Base-by-base conservation (phyloP, 768 basidiomycete genomes). In the Phanerodontia chrysosporium region DNA sequence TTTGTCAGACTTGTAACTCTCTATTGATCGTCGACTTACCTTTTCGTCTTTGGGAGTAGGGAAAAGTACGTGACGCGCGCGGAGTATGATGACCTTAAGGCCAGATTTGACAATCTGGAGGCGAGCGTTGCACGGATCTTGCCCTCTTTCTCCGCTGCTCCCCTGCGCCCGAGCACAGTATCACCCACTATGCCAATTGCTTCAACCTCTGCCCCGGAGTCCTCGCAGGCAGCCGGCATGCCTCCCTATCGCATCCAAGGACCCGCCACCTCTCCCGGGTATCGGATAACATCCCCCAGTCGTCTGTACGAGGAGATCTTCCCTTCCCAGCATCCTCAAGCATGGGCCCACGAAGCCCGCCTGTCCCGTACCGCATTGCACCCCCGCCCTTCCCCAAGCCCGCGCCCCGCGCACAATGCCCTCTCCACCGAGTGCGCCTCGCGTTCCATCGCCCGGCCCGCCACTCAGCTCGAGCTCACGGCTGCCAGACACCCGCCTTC, bases 61-160 rank as follows among this genome's bases (percentile, higher is more conserved):
- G 90, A 92, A 72, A 92, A 90, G 73, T 90, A 90, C 70, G 89
- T 91, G 58, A 86, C 85, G 36, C 80, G 89, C 22, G 74, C 81
- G 28, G 91, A 92, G 65, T 88, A 87, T 67, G 89, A 92, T 49
- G 85, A 87, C 45, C 82, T 93, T 65, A 87, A 83, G 67, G 71
- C 77, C 21, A 83, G 86, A 53, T 74, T 90, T 65, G 82, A 84
- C 30, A 75, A 80, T 48, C 80, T 93, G 24, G 84, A 85, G 66
- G 71, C 76, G 8, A 65, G 83, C 61, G 78, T 90, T 36, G 73
- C 79, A 54, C 78, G 73, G 63, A 46, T 74, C 60, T 67, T 73
- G 58, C 53, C 64, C 49, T 35, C 18, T 62, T 69, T 51, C 58
- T 36, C 53, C 62, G 49, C 44, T 51, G 42, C 44, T 51, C 36